These are phyloP conservation scores for Rhipidocladum racemiflorum DNA, from an alignment of 176 grass and related monocot species.

Conservation along the genomic window DNA sequence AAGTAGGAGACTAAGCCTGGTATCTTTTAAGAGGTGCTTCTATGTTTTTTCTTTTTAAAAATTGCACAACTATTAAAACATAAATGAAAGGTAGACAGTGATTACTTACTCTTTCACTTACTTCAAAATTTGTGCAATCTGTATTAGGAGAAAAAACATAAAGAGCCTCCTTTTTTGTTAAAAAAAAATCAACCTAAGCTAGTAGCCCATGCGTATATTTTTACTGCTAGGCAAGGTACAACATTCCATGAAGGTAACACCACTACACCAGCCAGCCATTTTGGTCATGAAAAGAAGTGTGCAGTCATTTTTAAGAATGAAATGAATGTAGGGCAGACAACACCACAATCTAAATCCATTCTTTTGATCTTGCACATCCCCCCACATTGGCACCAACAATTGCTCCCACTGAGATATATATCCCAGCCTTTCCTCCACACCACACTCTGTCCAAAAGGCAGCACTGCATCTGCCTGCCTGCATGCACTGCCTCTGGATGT, in stretches of 20 bases:
- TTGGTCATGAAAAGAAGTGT: neutral
- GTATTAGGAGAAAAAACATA: too few relatives aligned
- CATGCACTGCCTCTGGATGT: slow-evolving; percentile 1
- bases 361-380: neutral
- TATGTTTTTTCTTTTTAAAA: too few relatives aligned
- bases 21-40: too few relatives aligned
- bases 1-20: neutral
- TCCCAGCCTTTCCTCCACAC: slow-evolving; percentile 22
- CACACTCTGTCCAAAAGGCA: slow-evolving; percentile 6
- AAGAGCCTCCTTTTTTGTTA: too few relatives aligned
- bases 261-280: neutral
- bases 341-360: neutral
- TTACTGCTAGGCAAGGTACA: slow-evolving; percentile 4
- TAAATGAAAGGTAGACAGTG: too few relatives aligned
- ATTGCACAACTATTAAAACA: too few relatives aligned
- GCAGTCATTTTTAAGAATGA: neutral
- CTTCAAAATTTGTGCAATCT: too few relatives aligned
- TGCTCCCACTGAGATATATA: slow-evolving; percentile 24
- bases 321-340: neutral
- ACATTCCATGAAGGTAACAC: slow-evolving; percentile 8
- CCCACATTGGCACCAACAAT: slow-evolving; percentile 24
- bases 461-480: neutral
- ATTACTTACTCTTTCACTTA: too few relatives aligned
- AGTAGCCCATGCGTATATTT: neutral
- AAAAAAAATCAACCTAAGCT: neutral